phyloP scores from a whole-genome alignment of 2,329 filamentous ascomycete species.

The Phaeophleospora eucalypticola region DNA sequence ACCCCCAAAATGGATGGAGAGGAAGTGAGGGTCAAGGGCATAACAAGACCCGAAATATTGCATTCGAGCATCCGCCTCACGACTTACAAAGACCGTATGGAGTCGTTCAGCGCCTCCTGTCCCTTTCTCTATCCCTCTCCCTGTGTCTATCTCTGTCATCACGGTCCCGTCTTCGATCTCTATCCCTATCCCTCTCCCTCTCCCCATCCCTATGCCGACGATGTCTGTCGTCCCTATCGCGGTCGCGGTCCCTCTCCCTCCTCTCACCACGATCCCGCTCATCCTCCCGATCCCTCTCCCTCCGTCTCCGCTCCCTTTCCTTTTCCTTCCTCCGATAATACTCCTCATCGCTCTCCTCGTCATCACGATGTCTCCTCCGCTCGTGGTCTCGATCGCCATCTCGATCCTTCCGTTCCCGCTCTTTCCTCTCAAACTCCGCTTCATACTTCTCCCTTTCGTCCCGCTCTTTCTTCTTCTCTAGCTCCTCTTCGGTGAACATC shows the following conservation, averaged over 20 bases:
- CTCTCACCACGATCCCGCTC: constrained; percentile 19
- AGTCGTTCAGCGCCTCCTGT: not conserved
- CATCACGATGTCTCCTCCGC: constrained; percentile 18
- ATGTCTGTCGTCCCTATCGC: constrained; percentile 6
- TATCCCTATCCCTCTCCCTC: constrained; percentile 22
- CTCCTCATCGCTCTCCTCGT: constrained; percentile 25
- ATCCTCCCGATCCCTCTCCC: constrained; percentile 22
- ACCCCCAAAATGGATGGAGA: no score
- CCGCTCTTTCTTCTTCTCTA: constrained; percentile 42
- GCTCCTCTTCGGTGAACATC: constrained; percentile 58
- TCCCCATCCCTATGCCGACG: constrained; percentile 21
- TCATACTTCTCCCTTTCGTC: constrained; percentile 48
- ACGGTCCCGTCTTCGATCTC: constrained; percentile 12
- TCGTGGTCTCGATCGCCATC: constrained; percentile 14
- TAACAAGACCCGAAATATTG: no score
- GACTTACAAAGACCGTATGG: no score
- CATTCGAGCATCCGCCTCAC: no score
- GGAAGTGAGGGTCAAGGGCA: no score
- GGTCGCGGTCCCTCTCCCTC: not conserved
- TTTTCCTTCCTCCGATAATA: constrained; percentile 27
- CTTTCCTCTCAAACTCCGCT: constrained; percentile 38
- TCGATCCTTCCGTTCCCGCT: constrained; percentile 34
- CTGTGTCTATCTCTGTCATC: not conserved
- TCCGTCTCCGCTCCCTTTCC: constrained; percentile 23
- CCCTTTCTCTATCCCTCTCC: not conserved